Evolutionary conservation across 768 basidiomycete species (phyloP), one percentile per base, ranked within the genome.

Genomic region (Calocera cornea): DNA sequence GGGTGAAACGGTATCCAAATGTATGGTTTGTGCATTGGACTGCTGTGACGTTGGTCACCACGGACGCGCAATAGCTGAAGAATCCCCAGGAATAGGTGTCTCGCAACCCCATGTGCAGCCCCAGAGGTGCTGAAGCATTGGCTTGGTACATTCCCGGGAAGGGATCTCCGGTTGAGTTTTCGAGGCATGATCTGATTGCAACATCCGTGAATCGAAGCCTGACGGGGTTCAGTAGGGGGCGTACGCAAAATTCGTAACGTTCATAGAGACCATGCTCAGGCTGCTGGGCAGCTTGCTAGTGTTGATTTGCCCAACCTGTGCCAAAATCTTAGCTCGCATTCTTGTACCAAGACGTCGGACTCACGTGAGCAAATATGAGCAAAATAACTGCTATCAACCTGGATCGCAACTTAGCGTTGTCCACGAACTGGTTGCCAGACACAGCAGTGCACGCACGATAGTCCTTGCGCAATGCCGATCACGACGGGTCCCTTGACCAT

Each of bases 311-410:
- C 87, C 89, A 67, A 91, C 84, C 90, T 92, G 69, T 63, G 63
- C n/a, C 41, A 41, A 60, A 68, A 74, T 72, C 71, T 75, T 71
- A 69, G 65, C 68, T 49, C 60, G 16, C 70, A 72, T 68, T 31
- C 49, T 3, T 65, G 71, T 66, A 79, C 44, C 27, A 17, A 14
- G 7, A 44, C 19, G 33, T n/a, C 17, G 8, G 47, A 64, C 86
- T 72, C 75, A 89, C 90, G 81, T 92, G 89, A 72, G 86, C 83
- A 77, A 92, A 90, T 70, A 92, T 89, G 75, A 91, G 81, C 70
- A 92, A 79, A 38, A 79, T 80, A 69, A 80, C 82, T 69, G 78
- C 78, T 31, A 76, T 71, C 81, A 84, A 69, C 74, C 81, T 76
- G 19, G 16, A 33, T 3, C 10, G 2, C 31, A 7, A 60, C n/a